Conservation (phyloP, 2,329 filamentous ascomycete genomes). For the Samsoniella hepiali region DNA sequence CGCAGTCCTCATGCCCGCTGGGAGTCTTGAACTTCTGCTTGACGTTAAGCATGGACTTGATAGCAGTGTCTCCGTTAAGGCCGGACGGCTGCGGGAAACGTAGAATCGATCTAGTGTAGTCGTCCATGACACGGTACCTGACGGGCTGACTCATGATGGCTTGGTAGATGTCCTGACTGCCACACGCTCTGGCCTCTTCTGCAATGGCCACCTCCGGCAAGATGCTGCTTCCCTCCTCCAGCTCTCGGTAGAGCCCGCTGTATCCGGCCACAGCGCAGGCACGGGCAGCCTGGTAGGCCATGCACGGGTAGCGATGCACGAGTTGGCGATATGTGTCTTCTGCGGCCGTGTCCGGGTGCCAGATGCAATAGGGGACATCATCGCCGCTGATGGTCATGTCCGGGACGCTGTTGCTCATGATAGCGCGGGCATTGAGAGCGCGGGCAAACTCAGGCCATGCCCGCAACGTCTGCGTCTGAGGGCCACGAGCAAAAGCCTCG, state of each 20-base stretch:
- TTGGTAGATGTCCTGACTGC: slow-evolving; percentile 28
- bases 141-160: slow-evolving; percentile 29
- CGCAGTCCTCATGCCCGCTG: neutral
- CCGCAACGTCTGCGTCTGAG: neutral
- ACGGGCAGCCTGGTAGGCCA: slow-evolving; percentile 37
- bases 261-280: slow-evolving; percentile 40
- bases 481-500: neutral
- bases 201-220: slow-evolving; percentile 38
- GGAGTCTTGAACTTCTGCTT: neutral
- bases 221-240: slow-evolving; percentile 25
- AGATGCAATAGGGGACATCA: slow-evolving; percentile 36
- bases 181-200: slow-evolving; percentile 31
- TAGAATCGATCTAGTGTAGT: slow-evolving; percentile 30
- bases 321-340: slow-evolving; percentile 36
- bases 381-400: slow-evolving; percentile 20
- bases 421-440: slow-evolving; percentile 29
- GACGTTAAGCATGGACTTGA: neutral
- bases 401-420: slow-evolving; percentile 35
- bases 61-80: slow-evolving; percentile 35
- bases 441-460: neutral
- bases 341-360: slow-evolving; percentile 34
- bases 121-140: slow-evolving; percentile 34
- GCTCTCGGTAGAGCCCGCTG: slow-evolving; percentile 32
- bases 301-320: slow-evolving; percentile 30
- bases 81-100: slow-evolving; percentile 10